Evolutionary conservation across 2,329 filamentous ascomycete genomes (phyloP).

Genomic region (Sordariomycetes sp.): DNA sequence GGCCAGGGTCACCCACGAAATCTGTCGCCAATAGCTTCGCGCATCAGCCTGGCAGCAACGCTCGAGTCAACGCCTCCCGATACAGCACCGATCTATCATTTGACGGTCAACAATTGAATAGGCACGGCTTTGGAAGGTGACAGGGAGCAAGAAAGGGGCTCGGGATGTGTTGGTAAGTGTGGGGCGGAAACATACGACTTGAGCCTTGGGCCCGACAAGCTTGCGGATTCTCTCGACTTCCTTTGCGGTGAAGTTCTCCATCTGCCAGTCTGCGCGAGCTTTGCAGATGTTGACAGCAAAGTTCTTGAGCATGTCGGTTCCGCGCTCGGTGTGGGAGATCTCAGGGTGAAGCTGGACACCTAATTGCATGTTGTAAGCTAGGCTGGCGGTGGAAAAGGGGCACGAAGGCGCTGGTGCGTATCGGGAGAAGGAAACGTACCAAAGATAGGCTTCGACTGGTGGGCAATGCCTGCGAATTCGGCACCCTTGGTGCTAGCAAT

Average conservation of each 20-base stretch:
- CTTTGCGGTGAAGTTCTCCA: slow-evolving; percentile 72
- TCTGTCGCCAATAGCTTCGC: slow-evolving; percentile 73
- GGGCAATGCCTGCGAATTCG: slow-evolving; percentile 71
- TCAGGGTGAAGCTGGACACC: slow-evolving; percentile 87
- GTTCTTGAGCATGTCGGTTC: slow-evolving; percentile 66
- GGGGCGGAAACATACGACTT: too few relatives aligned
- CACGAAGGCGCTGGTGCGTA: slow-evolving; percentile 1
- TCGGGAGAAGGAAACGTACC: slow-evolving; percentile 25
- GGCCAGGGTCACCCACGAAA: too few relatives aligned
- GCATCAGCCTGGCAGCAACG: slow-evolving; percentile 78
- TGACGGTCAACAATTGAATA: too few relatives aligned
- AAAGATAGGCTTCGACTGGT: slow-evolving; percentile 60
- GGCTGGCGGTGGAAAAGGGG: slow-evolving; percentile 7
- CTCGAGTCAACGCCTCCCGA: slow-evolving; percentile 82
- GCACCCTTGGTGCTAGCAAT: slow-evolving; percentile 71
- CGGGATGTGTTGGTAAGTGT: too few relatives aligned
- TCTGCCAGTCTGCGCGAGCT: slow-evolving; percentile 70
- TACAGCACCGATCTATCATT: slow-evolving; percentile 32
- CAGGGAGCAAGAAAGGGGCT: too few relatives aligned
- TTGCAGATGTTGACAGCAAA: slow-evolving; percentile 78
- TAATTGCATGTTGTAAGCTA: slow-evolving; percentile 7
- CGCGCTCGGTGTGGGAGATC: slow-evolving; percentile 62
- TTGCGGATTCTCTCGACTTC: slow-evolving; percentile 74
- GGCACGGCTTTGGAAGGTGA: too few relatives aligned
- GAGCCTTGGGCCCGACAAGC: slow-evolving; percentile 71